Evolutionary conservation across 2,329 filamentous ascomycete species (phyloP).

Genomic region (Periconia digitata): DNA sequence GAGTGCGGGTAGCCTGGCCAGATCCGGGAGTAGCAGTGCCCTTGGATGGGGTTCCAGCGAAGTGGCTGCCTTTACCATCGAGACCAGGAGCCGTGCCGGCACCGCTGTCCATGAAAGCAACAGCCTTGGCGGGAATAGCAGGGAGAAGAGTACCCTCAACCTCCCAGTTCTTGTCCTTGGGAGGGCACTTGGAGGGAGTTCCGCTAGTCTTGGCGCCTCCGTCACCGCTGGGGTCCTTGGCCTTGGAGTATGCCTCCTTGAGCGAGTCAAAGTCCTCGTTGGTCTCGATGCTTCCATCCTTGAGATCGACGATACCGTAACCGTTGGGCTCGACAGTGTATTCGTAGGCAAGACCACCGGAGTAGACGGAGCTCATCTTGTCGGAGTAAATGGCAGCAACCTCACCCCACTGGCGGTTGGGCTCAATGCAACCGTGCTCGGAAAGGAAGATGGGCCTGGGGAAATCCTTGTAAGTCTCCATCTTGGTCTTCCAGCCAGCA

Average conservation of each 20-base stretch:
- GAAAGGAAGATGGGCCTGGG: slow-evolving; percentile 72
- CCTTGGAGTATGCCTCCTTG: slow-evolving; percentile 53
- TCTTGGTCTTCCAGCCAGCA: slow-evolving; percentile 71
- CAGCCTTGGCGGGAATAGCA: slow-evolving; percentile 57
- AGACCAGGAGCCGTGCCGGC: slow-evolving; percentile 61
- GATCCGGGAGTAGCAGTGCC: slow-evolving; percentile 31
- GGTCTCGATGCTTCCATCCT: slow-evolving; percentile 57
- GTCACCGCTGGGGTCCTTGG: slow-evolving; percentile 55
- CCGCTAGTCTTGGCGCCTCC: slow-evolving; percentile 61
- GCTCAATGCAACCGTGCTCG: slow-evolving; percentile 87
- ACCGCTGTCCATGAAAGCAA: slow-evolving; percentile 58
- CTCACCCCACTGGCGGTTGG: slow-evolving; percentile 80
- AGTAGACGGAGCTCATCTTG: slow-evolving; percentile 89
- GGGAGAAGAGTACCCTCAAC: slow-evolving; percentile 56
- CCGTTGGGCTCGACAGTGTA: slow-evolving; percentile 69
- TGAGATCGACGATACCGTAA: slow-evolving; percentile 76
- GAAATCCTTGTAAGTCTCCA: slow-evolving; percentile 40
- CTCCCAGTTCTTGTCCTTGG: slow-evolving; percentile 57
- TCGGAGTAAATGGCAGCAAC: slow-evolving; percentile 74
- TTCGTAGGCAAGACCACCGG: slow-evolving; percentile 93
- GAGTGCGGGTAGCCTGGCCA: slow-evolving; percentile 28
- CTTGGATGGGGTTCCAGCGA: slow-evolving; percentile 30
- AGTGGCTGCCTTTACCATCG: slow-evolving; percentile 47
- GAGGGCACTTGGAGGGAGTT: slow-evolving; percentile 57
- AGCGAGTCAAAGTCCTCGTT: slow-evolving; percentile 65